Evolutionary conservation across 768 basidiomycete species (phyloP).

Genomic region (Albatrellus ellisii): DNA sequence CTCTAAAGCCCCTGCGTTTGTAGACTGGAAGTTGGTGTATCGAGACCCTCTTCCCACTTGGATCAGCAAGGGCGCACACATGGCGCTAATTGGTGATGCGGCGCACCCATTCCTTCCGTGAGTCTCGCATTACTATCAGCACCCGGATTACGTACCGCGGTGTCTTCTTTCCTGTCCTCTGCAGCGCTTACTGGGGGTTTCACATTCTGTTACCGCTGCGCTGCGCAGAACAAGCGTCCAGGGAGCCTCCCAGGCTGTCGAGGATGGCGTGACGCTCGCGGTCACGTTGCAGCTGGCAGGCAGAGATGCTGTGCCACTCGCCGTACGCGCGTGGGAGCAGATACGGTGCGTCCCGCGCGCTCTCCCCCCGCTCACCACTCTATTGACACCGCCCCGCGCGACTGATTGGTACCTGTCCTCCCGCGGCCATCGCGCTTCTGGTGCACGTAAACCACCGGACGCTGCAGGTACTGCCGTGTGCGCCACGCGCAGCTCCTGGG

Average conservation of each 20-base stretch:
- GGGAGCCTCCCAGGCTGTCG: slow-evolving; percentile 16
- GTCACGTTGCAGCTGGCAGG: slow-evolving; percentile 14
- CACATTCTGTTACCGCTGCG: not conserved
- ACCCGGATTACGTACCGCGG: not conserved
- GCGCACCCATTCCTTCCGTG: slow-evolving; percentile 21
- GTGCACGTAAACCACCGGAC: not conserved
- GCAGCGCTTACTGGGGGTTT: no score
- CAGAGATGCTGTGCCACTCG: slow-evolving; percentile 8
- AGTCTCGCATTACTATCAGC: not conserved
- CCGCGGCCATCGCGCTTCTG: not conserved
- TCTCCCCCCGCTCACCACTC: not conserved
- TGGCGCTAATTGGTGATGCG: slow-evolving; percentile 19
- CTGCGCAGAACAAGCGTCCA: slow-evolving; percentile 15
- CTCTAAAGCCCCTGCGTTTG: slow-evolving; percentile 15
- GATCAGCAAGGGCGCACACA: slow-evolving; percentile 14
- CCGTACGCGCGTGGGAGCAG: slow-evolving; percentile 13
- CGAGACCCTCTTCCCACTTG: slow-evolving; percentile 17
- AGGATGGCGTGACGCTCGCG: slow-evolving; percentile 17
- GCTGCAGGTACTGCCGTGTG: slow-evolving; percentile 17
- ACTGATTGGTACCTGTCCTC: not conserved
- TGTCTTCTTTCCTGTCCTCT: no score
- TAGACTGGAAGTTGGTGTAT: slow-evolving; percentile 19
- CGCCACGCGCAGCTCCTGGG: slow-evolving; percentile 14
- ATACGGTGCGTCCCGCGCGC: slow-evolving; percentile 8
- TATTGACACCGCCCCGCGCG: not conserved